Evolutionary conservation across 1,139 yeast species (phyloP).

Genomic region (Petasospora rhodanensis): DNA sequence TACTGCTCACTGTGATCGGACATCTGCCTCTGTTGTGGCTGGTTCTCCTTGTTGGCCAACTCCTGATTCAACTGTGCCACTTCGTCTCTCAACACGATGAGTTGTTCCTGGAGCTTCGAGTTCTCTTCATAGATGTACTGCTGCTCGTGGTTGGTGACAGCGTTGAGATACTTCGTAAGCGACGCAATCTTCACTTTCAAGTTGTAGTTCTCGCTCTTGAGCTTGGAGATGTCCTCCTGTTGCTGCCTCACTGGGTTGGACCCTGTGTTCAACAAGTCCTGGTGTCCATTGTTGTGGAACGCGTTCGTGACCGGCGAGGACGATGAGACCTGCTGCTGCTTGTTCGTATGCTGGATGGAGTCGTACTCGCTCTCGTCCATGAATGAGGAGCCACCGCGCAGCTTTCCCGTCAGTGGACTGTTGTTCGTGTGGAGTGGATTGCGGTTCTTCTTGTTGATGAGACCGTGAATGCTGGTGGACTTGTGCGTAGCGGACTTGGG

Average conservation of each 20-base stretch:
- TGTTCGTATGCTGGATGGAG: slow-evolving; percentile 7
- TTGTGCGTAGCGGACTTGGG: not conserved
- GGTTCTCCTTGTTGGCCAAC: slow-evolving; percentile 5
- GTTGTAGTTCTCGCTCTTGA: slow-evolving; percentile 59
- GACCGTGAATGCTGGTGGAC: slow-evolving; percentile 5
- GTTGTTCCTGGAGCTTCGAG: slow-evolving; percentile 26
- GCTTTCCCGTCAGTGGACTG: slow-evolving; percentile 19
- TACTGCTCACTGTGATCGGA: slow-evolving; percentile 4
- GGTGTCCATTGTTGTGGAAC: slow-evolving; percentile 11
- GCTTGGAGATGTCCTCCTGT: slow-evolving; percentile 43
- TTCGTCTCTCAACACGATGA: slow-evolving; percentile 22
- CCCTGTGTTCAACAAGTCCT: slow-evolving; percentile 29
- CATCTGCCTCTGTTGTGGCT: not conserved
- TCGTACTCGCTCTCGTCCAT: slow-evolving; percentile 23
- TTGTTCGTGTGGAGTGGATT: slow-evolving; percentile 16
- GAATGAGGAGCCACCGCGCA: slow-evolving; percentile 26
- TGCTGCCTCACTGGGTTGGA: slow-evolving; percentile 51
- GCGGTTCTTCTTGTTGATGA: slow-evolving; percentile 8
- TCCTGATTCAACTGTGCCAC: slow-evolving; percentile 9
- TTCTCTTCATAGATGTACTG: slow-evolving; percentile 24
- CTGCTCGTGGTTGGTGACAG: slow-evolving; percentile 23
- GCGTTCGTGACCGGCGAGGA: slow-evolving; percentile 19
- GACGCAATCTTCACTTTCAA: slow-evolving; percentile 56
- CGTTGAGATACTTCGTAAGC: slow-evolving; percentile 43
- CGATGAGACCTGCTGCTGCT: slow-evolving; percentile 3